Conservation (phyloP, 2,329 filamentous ascomycete genomes). For the Trichophyton verrucosum region DNA sequence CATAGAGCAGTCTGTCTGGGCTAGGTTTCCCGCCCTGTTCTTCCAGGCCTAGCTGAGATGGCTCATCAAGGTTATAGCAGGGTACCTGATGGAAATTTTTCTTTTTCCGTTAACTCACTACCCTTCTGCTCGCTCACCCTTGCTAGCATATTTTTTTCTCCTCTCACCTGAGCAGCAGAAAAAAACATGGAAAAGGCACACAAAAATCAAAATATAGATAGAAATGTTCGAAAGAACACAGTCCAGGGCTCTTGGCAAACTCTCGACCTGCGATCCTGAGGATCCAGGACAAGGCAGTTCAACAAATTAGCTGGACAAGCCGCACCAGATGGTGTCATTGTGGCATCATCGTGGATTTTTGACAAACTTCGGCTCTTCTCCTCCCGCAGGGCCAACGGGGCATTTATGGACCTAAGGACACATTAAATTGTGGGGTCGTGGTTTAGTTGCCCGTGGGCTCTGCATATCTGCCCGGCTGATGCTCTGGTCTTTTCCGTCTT, state of each 20-base stretch:
- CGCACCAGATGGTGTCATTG: slow-evolving; percentile 2
- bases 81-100: slow-evolving; percentile 4
- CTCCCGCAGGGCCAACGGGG: neutral
- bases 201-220: neutral
- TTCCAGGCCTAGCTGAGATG: neutral
- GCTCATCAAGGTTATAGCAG: neutral
- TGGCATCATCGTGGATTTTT: neutral
- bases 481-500: neutral
- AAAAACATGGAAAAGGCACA: neutral
- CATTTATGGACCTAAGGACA: neutral
- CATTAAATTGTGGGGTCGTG: slow-evolving; percentile 1
- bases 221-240: neutral
- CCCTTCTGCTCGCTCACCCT: neutral
- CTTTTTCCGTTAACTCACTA: neutral
- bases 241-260: slow-evolving; percentile 1
- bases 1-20: neutral
- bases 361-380: neutral
- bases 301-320: neutral
- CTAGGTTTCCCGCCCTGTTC: neutral
- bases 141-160: neutral
- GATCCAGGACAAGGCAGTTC: neutral
- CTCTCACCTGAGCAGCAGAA: neutral
- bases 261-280: neutral
- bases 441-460: neutral
- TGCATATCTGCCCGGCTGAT: neutral